Evolutionary conservation across 2,329 filamentous ascomycete genomes (phyloP), one percentile per base, ranked within the genome.

Genomic region (Pseudocercospora eumusae): DNA sequence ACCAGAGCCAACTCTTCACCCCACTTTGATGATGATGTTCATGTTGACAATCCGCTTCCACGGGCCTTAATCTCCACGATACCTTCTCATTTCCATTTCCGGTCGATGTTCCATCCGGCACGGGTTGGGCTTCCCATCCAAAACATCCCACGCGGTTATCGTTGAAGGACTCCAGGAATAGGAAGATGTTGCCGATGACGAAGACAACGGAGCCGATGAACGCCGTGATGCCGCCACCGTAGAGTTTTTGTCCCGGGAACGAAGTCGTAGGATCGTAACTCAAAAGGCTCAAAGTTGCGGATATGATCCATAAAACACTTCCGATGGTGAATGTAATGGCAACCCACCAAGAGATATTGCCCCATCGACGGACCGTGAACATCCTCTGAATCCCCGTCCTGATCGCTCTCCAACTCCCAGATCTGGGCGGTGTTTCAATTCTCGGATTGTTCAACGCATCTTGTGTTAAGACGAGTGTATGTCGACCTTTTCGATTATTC

Each of bases 141-240:
- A 90, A 90, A 72, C 87, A 90, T 10, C 83, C 85, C 0, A 82
- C 76, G 10, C 82, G 78, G 68, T 88, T 85, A 68, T 86, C 85
- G 70, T 90, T 90, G 18, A 89, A 79, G 2, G 87, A 87, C 73
- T 90, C 88, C 1, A 88, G 75, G 74, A 90, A 78, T 25, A 90
- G 77, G 1, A 62, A 47, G 3, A 89, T 70, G 40, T 84, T 86
- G 0, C 87, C 87, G 4, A 87, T 57, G 66, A 88, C 86, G 71
- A 91, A 90, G 8, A 90, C 76, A 0, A 85, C 88, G 0, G 86
- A 86, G 3, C 88, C 88, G n/a, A 90, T 80, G 68, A 88, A 85
- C 0, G 85, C 86, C 0, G 83, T 85, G 21, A 88, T 79, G 1
- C 87, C 88, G 3, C 84, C 86, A 0, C 79, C 87, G 65, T 78